Conservation (phyloP, 192 early-diverging fungal species). For the Coemansia sp. region DNA sequence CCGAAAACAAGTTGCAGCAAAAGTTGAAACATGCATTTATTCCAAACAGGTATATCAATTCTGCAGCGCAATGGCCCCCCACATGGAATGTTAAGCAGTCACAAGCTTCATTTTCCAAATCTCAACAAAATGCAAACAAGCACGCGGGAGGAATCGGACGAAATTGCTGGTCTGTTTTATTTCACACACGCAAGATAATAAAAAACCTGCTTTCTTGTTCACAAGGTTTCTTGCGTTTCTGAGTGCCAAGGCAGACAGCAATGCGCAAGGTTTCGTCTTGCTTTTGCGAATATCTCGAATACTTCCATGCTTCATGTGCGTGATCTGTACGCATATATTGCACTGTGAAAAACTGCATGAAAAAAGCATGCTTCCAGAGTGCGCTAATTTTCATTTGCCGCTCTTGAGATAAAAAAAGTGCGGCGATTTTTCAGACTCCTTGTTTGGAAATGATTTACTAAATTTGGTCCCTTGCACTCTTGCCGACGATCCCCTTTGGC, state of each 20-base stretch:
- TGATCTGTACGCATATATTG: conserved; percentile 4
- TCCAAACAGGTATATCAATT: not conserved
- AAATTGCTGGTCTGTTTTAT: no score
- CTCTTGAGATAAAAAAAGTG: not conserved
- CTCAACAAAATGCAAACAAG: not conserved
- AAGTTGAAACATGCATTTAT: not conserved
- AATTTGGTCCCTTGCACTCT: not conserved
- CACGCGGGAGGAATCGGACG: no score
- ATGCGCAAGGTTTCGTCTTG: no score
- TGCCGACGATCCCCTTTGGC: not conserved
- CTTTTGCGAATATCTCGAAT: not conserved
- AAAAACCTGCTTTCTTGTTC: conserved; percentile 1
- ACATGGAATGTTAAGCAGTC: not conserved
- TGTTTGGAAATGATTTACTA: conserved; percentile 1
- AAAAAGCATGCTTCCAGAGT: not conserved
- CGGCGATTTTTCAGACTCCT: not conserved
- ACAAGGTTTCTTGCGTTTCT: not conserved
- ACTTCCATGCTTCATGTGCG: not conserved
- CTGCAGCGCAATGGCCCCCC: not conserved
- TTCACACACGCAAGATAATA: not conserved
- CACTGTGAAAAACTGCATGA: not conserved
- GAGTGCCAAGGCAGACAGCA: not conserved
- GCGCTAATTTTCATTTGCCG: conserved; percentile 12
- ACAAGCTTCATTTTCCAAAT: not conserved
- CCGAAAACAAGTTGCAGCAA: not conserved